These are phyloP conservation scores for Phyllostachys edulis DNA, from an alignment of 176 grass and related monocot genomes.

Conservation along the genomic window DNA sequence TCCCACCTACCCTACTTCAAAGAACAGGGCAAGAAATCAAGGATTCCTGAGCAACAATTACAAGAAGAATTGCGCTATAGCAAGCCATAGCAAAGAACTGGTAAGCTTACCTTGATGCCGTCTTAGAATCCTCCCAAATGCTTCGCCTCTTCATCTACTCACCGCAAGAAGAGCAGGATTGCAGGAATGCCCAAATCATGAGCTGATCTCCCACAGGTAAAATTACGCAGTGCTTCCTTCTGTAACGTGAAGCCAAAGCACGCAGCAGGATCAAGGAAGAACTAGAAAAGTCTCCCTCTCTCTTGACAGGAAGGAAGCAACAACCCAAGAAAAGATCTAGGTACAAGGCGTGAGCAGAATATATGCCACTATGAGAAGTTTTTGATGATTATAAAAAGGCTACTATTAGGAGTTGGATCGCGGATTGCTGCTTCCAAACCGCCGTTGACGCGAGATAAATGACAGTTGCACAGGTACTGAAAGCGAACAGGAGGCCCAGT, in stretches of 20 bases:
- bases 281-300: background rate
- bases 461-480: background rate
- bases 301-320: slow-evolving; percentile 3
- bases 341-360: background rate
- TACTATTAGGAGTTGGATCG: background rate
- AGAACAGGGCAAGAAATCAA: background rate
- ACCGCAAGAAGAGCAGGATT: background rate
- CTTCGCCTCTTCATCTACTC: slow-evolving; percentile 6
- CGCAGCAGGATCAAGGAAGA: background rate
- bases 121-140: background rate
- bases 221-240: background rate
- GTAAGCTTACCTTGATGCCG: background rate
- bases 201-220: background rate
- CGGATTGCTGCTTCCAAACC: slow-evolving; percentile 45
- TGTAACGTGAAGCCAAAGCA: slow-evolving; percentile 5
- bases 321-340: background rate
- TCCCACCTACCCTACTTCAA: background rate
- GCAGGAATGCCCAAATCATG: background rate
- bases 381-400: background rate
- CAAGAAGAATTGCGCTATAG: background rate
- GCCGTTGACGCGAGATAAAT: slow-evolving; percentile 21
- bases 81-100: background rate
- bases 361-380: background rate
- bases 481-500: slow-evolving; percentile 27
- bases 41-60: background rate